These are phyloP conservation scores for Phialophora chinensis DNA, from an alignment of 2,329 filamentous ascomycete species.

Conservation along the genomic window DNA sequence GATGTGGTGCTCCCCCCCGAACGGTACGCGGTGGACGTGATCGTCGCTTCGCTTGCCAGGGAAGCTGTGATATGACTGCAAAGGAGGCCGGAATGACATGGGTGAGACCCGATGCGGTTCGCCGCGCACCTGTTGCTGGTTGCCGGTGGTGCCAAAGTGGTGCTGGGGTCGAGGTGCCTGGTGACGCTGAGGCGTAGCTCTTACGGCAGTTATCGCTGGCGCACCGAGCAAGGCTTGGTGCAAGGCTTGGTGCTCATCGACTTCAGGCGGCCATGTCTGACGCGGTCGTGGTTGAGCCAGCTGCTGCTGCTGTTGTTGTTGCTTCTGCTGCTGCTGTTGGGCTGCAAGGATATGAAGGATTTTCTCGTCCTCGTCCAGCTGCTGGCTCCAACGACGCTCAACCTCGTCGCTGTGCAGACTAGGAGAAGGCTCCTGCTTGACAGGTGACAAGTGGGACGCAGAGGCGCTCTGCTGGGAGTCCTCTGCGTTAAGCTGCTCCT, in stretches of 20 bases:
- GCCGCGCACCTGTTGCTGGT: constrained; percentile 1
- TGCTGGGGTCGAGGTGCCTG: constrained; percentile 1
- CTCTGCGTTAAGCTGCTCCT: constrained; percentile 32
- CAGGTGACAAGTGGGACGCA: background rate
- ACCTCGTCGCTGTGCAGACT: constrained; percentile 5
- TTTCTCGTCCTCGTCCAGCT: constrained; percentile 15
- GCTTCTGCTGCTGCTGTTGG: constrained; percentile 6
- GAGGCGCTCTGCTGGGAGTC: background rate
- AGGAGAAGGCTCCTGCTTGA: constrained; percentile 9
- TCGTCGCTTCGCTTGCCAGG: constrained; percentile 11
- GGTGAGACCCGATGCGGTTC: constrained; percentile 17
- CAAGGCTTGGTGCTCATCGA: constrained; percentile 18
- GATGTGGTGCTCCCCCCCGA: background rate
- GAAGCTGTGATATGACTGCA: constrained; percentile 28
- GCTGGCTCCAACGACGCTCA: constrained; percentile 3
- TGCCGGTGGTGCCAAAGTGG: background rate
- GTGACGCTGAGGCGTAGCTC: background rate
- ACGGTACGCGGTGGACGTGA: background rate
- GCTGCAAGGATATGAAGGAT: constrained; percentile 5
- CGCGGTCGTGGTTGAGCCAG: background rate
- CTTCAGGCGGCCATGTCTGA: constrained; percentile 5
- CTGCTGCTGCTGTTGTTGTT: background rate
- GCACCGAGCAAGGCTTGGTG: constrained; percentile 24
- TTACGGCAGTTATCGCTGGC: constrained; percentile 12
- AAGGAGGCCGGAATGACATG: constrained; percentile 16